Conservation (phyloP, 331 rosid species). For the Quercus lobata region DNA sequence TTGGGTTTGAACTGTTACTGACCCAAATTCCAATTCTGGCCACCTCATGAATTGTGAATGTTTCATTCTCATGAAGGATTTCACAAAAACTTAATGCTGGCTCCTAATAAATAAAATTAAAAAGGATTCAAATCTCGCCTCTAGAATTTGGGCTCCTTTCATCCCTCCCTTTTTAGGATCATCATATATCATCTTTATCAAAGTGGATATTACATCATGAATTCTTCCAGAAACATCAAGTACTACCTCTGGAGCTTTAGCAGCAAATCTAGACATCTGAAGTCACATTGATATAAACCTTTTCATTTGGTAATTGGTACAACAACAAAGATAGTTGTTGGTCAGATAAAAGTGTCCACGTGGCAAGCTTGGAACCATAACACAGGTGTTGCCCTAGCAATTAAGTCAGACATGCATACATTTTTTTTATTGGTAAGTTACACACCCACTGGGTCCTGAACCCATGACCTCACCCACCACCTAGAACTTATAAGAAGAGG, state of each 20-base stretch:
- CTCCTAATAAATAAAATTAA: neutral
- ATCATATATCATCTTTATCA: neutral
- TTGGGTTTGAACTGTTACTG: neutral
- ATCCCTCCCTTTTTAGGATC: neutral
- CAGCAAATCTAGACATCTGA: conserved; percentile 1
- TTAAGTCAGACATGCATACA: neutral
- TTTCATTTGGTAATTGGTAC: neutral
- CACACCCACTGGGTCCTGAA: too few species aligned
- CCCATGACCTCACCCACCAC: too few species aligned
- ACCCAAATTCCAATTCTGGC: conserved; percentile 2
- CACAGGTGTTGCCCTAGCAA: neutral
- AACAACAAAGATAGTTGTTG: neutral
- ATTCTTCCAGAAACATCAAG: neutral
- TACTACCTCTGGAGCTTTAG: conserved; percentile 10
- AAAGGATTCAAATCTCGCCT: neutral
- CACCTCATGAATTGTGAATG: neutral
- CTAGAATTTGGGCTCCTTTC: neutral
- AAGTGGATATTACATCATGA: neutral
- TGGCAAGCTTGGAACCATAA: neutral
- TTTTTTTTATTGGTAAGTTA: neutral
- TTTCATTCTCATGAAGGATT: neutral
- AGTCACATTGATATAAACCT: neutral
- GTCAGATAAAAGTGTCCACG: neutral
- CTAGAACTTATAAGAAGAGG: too few species aligned
- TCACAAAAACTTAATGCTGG: neutral